Base-by-base conservation (phyloP, 2,329 filamentous ascomycete species). In the Fusarium chlamydosporum region DNA sequence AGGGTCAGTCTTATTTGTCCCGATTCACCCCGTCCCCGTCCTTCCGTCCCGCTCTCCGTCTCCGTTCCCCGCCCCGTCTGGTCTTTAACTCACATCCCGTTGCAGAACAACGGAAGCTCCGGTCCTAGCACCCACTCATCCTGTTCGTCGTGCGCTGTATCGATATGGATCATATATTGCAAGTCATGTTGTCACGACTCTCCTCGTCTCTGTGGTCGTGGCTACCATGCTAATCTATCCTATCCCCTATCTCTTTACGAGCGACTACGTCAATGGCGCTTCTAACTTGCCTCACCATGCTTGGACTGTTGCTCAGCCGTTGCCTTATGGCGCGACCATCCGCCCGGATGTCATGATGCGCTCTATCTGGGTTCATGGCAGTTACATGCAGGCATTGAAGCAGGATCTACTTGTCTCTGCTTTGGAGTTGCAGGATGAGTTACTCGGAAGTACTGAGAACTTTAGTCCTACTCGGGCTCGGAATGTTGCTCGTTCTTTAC, bases 331-430 rank as follows among this genome's bases (percentile, higher is more conserved):
- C 55, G 78, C 79, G 6, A 75, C 80, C 27, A 81, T 83, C 43
- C 80, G 83, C 54, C 85, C 90, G 6, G 91, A 95, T 76, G 88
- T 95, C n/a, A 88, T 92, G 57, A 91, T 95, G 88, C 90, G 91
- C 70, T 92, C 92, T 59, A 86, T 93, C 57, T 95, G 92, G 92
- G 85, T 95, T 16, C 91, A 94, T 74, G 91, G 91, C 66, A 90
- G 87, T 76, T 94, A 94, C 75, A 94, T 94, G 89, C 85, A 89
- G 73, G 92, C 91, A 12, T 83, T 95, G 35, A 83, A 92, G 50
- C 83, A 84, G 52, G 82, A 89, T 8, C 85, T 94, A 12, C 81
- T 95, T 43, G 81, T 86, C 33, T 85, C 87, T 42, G 91, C 91
- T 10, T 81, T 95, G 46, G 83, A 88, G 66, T 83, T 95, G 50